Evolutionary conservation across 495 filamentous ascomycete species (phyloP), one percentile per base, ranked within the genome.

Genomic region (Cryomyces antarcticus): DNA sequence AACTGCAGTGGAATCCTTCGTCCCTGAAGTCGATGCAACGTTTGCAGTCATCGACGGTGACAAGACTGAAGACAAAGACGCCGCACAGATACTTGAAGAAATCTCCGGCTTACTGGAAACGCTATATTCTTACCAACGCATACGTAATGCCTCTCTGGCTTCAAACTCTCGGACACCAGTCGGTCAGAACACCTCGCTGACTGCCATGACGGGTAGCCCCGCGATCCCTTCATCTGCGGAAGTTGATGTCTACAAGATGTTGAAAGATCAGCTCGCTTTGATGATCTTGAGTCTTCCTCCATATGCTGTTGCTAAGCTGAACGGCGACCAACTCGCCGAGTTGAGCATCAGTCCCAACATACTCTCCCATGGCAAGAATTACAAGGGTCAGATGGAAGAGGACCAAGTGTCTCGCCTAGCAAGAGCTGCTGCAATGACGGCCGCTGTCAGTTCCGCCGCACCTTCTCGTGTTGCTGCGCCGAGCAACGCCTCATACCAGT

Each of bases 81-180:
- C 80, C 33, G 49, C 50, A 4, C 30, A 84, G n/a, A 52, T 88
- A 30, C 66, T 93, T 17, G 58, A 70, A 17, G 81, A 87, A 30
- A 73, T 95, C 24, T 86, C 83, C 6, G 80, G 92, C 39, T 57
- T 92, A 43, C 68, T 95, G 27, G 77, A 92, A 50, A 87, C 82
- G 2, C 65, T 95, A 13, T 71, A 80, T 44, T 95, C 87, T 0
- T 82, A 85, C 53, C 87, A 93, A 57, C 77, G 76, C 37, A 82
- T 84, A 47, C 78, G 85, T 37, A 84, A 79, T 45, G 65, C 77
- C 29, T 78, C 66, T 4, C 49, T 80, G 7, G 63, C 61, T 12
- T 50, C 60, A 13, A 65, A 63, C 34, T 45, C 61, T 5, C 60
- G 68, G 6, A 54, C 62, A 13, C 45, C 59, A 6, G 52, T 53